phyloP scores from a whole-genome alignment of 495 filamentous ascomycete species.

The Hypoxylon lienhwacheense region DNA sequence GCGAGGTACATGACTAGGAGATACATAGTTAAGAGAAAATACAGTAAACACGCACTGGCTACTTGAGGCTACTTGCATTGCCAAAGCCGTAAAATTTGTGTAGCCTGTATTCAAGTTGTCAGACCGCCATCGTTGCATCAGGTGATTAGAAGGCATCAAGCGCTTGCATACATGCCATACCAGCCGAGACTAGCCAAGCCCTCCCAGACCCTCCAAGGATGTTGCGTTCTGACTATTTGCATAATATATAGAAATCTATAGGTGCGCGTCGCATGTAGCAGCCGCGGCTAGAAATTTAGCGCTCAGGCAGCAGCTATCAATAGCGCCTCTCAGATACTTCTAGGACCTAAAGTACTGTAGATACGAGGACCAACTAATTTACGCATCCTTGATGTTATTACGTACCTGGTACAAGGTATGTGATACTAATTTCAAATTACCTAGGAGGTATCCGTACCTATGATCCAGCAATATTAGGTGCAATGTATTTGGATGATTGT shows the following conservation, averaged over 20 bases:
- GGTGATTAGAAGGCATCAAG: slow-evolving; percentile 34
- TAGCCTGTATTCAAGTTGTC: slow-evolving; percentile 37
- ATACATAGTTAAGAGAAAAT: background rate
- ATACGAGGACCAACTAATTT: no score
- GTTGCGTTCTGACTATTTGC: slow-evolving; percentile 25
- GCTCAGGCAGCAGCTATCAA: slow-evolving; percentile 12
- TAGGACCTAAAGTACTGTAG: no score
- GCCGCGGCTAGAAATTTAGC: slow-evolving; percentile 24
- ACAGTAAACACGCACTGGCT: slow-evolving; percentile 29
- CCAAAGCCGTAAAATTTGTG: slow-evolving; percentile 29
- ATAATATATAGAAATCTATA: no score
- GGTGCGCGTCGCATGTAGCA: no score
- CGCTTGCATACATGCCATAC: slow-evolving; percentile 30
- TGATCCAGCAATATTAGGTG: no score
- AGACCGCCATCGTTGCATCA: slow-evolving; percentile 35
- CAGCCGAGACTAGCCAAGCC: slow-evolving; percentile 25
- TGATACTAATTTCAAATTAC: no score
- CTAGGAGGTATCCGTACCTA: no score
- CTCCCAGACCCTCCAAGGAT: slow-evolving; percentile 16
- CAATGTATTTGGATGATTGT: no score
- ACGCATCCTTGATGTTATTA: no score
- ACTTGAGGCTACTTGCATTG: slow-evolving; percentile 34
- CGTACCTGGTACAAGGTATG: no score
- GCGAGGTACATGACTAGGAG: background rate
- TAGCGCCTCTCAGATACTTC: slow-evolving; percentile 4